Percentiles rank a stretch among this genome's conserved stretches.
Evolutionary conservation across 2,329 filamentous ascomycete species (phyloP).

Genomic region (Sporothrix dimorphospora): DNA sequence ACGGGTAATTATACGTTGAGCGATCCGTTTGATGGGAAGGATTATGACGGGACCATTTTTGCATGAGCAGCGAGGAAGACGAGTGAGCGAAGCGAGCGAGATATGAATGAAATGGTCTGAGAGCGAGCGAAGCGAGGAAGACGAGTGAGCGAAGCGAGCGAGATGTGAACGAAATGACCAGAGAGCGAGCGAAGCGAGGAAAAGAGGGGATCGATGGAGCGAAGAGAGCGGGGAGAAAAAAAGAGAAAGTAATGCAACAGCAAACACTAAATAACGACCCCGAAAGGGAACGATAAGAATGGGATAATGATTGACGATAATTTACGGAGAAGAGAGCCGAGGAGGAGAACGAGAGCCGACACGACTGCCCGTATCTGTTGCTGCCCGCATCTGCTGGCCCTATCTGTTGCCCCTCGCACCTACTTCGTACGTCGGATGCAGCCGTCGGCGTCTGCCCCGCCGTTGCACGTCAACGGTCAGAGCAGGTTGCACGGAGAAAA

Average conservation of each 20-base stretch:
- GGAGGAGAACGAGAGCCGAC: not conserved
- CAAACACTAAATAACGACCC: conserved; percentile 16
- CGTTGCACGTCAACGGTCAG: not conserved
- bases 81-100: not conserved
- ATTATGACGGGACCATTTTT: conserved; percentile 49
- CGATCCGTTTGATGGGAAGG: conserved; percentile 43
- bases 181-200: too few species aligned
- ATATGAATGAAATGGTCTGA: too few species aligned
- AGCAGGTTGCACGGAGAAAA: not conserved
- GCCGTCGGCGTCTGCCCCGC: not conserved
- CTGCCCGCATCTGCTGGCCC: too few species aligned
- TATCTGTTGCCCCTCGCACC: not conserved
- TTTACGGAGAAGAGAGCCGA: too few species aligned
- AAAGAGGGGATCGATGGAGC: not conserved
- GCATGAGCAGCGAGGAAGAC: not conserved
- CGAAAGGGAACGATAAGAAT: not conserved
- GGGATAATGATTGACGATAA: not conserved
- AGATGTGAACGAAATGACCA: too few species aligned
- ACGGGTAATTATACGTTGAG: conserved; percentile 52
- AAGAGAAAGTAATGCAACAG: not conserved
- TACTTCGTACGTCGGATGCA: conserved; percentile 11
- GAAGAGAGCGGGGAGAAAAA: too few species aligned
- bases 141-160: not conserved
- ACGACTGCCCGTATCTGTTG: not conserved
- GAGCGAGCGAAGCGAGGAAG: too few species aligned